A percentile compares a stretch with the other conserved stretches of the same genome.
These are phyloP conservation scores for Paxillus rubicundulus DNA, from an alignment of 768 basidiomycete species.

Conservation along the genomic window DNA sequence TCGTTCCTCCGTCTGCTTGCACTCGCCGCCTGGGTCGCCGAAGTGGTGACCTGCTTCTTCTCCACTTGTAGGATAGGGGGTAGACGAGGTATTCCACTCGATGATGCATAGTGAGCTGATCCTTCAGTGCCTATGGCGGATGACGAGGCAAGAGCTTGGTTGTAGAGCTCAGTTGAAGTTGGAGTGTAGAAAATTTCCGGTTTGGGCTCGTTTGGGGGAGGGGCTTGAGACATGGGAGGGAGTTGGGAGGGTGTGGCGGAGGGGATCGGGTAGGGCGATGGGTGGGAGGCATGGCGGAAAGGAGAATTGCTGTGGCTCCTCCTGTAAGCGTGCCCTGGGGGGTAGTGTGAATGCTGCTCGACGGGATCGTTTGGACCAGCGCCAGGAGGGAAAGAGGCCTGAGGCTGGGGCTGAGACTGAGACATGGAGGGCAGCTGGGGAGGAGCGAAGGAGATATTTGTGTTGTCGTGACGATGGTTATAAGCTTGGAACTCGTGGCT, in stretches of 20 bases:
- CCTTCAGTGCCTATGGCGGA: constrained; percentile 20
- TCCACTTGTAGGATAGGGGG: constrained; percentile 89
- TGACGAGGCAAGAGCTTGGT: constrained; percentile 41
- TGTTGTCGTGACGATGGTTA: constrained; percentile 27
- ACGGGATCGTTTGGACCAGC: constrained; percentile 35
- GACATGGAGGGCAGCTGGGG: constrained; percentile 27
- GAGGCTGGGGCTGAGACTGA: constrained; percentile 36
- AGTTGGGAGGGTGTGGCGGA: constrained; percentile 30
- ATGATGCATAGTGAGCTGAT: constrained; percentile 30
- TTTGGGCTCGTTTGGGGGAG: constrained; percentile 32
- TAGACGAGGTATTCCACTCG: constrained; percentile 46
- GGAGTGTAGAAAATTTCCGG: constrained; percentile 49
- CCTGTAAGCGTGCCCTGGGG: constrained; percentile 33
- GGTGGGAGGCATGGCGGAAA: constrained; percentile 39
- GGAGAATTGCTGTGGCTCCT: constrained; percentile 32
- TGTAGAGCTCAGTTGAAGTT: constrained; percentile 54
- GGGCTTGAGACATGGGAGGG: constrained; percentile 25
- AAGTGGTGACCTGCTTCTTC: constrained; percentile 93
- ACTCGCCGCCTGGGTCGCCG: constrained; percentile 89
- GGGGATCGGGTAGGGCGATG: constrained; percentile 40
- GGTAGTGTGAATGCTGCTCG: constrained; percentile 35
- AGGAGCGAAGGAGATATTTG: constrained; percentile 20
- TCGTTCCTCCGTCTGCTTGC: constrained; percentile 87
- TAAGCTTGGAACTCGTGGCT: constrained; percentile 34
- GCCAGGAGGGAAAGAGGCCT: constrained; percentile 33